Percentiles rank a stretch among this genome's conserved stretches.
phyloP scores from a whole-genome alignment of 1,284 basidiomycete genomes.

The Filobasidium uniguttulatum region DNA sequence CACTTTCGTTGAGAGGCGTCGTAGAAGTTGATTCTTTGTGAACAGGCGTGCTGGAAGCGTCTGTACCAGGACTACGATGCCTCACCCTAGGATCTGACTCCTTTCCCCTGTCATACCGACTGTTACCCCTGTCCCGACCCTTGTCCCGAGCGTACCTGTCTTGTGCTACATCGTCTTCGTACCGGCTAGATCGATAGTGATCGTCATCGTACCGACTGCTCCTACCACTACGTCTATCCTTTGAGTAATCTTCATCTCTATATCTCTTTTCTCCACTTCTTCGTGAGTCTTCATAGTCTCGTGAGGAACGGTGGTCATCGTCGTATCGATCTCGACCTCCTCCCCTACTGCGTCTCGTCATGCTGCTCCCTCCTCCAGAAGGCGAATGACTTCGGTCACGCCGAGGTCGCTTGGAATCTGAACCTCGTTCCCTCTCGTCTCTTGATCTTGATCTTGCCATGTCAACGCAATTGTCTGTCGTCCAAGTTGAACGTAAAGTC shows the following conservation, averaged over 20 bases:
- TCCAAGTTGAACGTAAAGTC: no score
- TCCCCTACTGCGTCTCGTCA: slow-evolving; percentile 18
- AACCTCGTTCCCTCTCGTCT: background rate
- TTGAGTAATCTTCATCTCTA: slow-evolving; percentile 10
- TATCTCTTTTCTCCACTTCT: slow-evolving; percentile 15
- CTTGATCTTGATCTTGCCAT: slow-evolving; percentile 1
- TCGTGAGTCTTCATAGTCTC: slow-evolving; percentile 15
- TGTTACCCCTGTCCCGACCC: slow-evolving; percentile 11
- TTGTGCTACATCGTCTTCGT: slow-evolving; percentile 5
- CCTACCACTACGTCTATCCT: background rate
- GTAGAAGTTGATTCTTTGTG: background rate
- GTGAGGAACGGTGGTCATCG: slow-evolving; percentile 18
- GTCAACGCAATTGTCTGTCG: no score
- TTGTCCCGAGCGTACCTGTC: slow-evolving; percentile 4
- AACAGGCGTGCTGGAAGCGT: slow-evolving; percentile 11
- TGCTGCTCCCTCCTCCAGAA: slow-evolving; percentile 3
- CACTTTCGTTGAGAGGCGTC: background rate
- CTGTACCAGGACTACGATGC: background rate
- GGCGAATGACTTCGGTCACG: background rate
- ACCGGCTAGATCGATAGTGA: slow-evolving; percentile 10
- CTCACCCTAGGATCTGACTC: slow-evolving; percentile 5
- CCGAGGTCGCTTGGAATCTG: slow-evolving; percentile 1
- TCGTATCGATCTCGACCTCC: slow-evolving; percentile 21
- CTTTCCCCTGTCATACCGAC: slow-evolving; percentile 1
- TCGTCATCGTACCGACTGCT: slow-evolving; percentile 11